Evolutionary conservation across 2,329 filamentous ascomycete genomes (phyloP).

Genomic region (Aspergillus arachidicola): DNA sequence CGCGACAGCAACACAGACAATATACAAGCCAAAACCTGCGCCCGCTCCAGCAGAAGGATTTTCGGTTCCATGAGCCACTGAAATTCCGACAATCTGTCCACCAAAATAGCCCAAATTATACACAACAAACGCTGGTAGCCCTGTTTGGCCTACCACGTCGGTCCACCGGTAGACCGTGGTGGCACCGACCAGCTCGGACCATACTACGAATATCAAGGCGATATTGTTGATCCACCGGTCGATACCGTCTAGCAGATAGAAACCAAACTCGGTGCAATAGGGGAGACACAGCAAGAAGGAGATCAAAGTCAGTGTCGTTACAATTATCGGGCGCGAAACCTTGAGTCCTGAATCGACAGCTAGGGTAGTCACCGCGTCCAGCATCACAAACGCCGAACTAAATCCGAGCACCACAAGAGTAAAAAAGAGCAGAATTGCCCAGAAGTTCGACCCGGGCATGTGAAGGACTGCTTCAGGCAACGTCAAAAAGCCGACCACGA

Average conservation of each 20-base stretch:
- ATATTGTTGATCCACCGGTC: constrained; percentile 62
- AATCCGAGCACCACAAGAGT: constrained; percentile 62
- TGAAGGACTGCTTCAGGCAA: constrained; percentile 58
- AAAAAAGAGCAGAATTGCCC: constrained; percentile 62
- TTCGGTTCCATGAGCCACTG: constrained; percentile 48
- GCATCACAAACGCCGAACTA: constrained; percentile 62
- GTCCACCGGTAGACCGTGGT: constrained; percentile 60
- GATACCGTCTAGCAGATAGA: constrained; percentile 57
- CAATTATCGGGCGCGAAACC: constrained; percentile 51
- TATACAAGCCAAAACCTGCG: constrained; percentile 57
- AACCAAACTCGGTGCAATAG: constrained; percentile 62
- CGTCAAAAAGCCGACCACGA: constrained; percentile 62
- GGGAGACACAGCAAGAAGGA: constrained; percentile 59
- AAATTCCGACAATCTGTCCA: constrained; percentile 55
- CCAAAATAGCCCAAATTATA: constrained; percentile 60
- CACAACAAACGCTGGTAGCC: constrained; percentile 48
- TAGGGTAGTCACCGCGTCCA: constrained; percentile 59
- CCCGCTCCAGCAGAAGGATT: constrained; percentile 52
- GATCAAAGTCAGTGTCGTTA: constrained; percentile 52
- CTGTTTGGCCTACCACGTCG: constrained; percentile 56
- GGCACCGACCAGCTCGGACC: constrained; percentile 55
- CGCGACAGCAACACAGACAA: constrained; percentile 41
- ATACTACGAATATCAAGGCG: constrained; percentile 60
- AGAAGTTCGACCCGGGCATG: constrained; percentile 61
- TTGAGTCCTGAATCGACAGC: constrained; percentile 57